Conservation (phyloP, 2,329 filamentous ascomycete species). For the Epichloe glyceriae region DNA sequence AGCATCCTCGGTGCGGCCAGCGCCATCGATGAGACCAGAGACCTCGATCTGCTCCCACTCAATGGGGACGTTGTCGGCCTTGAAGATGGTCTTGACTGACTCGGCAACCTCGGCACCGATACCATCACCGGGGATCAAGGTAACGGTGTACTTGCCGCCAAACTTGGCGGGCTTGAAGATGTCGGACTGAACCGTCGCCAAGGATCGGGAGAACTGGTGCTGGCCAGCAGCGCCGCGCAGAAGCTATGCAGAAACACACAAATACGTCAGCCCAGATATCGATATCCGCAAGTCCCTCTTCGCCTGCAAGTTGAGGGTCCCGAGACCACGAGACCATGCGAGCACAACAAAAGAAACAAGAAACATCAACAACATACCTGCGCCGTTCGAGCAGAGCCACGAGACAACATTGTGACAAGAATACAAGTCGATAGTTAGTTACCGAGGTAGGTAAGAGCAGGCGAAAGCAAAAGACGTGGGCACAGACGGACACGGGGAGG, state of each 20-base stretch:
- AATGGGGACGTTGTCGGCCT: slow-evolving; percentile 96
- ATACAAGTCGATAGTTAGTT: not conserved
- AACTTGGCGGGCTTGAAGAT: slow-evolving; percentile 99
- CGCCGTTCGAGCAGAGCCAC: slow-evolving; percentile 41
- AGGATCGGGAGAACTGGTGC: slow-evolving; percentile 38
- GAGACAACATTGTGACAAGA: slow-evolving; percentile 41
- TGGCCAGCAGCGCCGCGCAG: slow-evolving; percentile 35
- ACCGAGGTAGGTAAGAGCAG: not conserved
- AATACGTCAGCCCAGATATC: not conserved
- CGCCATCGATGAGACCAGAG: slow-evolving; percentile 68
- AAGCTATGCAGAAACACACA: slow-evolving; percentile 25
- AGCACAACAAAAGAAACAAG: not conserved
- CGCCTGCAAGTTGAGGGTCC: not conserved
- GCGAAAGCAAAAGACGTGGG: slow-evolving; percentile 1
- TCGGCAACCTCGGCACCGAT: slow-evolving; percentile 97
- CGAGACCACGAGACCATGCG: not conserved
- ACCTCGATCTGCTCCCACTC: slow-evolving; percentile 99
- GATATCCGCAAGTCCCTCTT: not conserved
- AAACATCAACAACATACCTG: slow-evolving; percentile 33
- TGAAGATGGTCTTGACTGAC: slow-evolving; percentile 98
- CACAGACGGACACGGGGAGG: not conserved
- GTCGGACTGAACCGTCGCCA: slow-evolving; percentile 80
- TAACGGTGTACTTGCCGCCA: slow-evolving; percentile 98
- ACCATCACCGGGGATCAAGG: slow-evolving; percentile 95
- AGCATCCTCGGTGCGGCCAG: slow-evolving; percentile 79